Percentiles rank a stretch among this genome's conserved stretches.
Conservation (phyloP, 805 yeast genomes). For the Yarrowia deformans region DNA sequence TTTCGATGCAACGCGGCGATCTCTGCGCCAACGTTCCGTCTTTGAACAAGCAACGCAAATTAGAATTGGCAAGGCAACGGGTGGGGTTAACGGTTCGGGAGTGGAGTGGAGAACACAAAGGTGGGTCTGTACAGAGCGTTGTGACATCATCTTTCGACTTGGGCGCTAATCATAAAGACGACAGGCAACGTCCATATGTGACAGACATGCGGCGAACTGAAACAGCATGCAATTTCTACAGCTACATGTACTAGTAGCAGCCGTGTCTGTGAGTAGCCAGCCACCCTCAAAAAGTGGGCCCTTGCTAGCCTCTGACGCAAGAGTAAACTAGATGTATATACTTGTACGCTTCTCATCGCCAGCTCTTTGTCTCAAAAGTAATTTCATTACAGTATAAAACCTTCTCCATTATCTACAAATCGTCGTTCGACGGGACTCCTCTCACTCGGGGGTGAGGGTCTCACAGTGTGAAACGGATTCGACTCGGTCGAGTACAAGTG, state of each 20-base stretch:
- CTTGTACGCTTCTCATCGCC: too few relatives aligned
- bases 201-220: too few relatives aligned
- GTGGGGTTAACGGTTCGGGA: slow-evolving; percentile 13
- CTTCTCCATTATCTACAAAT: slow-evolving; percentile 18
- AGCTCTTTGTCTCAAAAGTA: too few relatives aligned
- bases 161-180: too few relatives aligned
- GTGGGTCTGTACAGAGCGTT: background rate
- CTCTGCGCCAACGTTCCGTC: slow-evolving; percentile 5
- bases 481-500: slow-evolving; percentile 5
- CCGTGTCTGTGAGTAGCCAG: too few relatives aligned
- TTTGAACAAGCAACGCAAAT: background rate
- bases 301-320: too few relatives aligned
- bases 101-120: slow-evolving; percentile 7
- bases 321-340: too few relatives aligned
- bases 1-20: slow-evolving; percentile 1
- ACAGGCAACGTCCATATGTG: background rate
- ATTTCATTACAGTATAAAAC: background rate
- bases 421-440: slow-evolving; percentile 36
- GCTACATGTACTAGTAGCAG: too few relatives aligned
- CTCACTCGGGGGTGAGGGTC: slow-evolving; percentile 19
- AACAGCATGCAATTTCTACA: too few relatives aligned
- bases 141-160: background rate
- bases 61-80: background rate
- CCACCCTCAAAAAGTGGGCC: too few relatives aligned
- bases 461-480: slow-evolving; percentile 26